These are phyloP conservation scores for Nemania abortiva DNA, from an alignment of 2,329 filamentous ascomycete species.

Conservation along the genomic window DNA sequence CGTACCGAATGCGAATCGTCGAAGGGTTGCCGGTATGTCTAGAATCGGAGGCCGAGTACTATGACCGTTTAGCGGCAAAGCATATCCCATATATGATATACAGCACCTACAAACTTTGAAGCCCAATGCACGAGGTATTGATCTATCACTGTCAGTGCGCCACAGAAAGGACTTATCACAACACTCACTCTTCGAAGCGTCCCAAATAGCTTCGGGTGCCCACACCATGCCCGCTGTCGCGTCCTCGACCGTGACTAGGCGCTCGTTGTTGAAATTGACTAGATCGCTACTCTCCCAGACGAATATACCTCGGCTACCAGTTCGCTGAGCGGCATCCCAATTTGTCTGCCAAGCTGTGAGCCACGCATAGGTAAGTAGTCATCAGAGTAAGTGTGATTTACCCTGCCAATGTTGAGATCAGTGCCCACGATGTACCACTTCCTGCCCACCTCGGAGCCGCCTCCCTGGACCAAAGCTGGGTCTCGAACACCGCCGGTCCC, in stretches of 20 bases:
- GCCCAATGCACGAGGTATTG: conserved; percentile 63
- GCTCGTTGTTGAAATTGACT: conserved; percentile 61
- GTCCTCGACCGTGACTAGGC: conserved; percentile 64
- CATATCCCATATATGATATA: neutral
- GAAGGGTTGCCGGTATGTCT: conserved; percentile 61
- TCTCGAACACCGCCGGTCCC: conserved; percentile 67
- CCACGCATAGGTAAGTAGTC: neutral
- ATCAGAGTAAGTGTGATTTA: conserved; percentile 32
- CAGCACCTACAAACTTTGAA: conserved; percentile 58
- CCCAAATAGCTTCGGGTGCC: conserved; percentile 68
- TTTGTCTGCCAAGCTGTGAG: conserved; percentile 55
- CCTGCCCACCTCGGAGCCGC: conserved; percentile 59
- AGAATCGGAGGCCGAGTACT: conserved; percentile 62
- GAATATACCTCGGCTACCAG: conserved; percentile 64
- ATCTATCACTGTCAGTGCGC: conserved; percentile 42
- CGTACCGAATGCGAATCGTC: conserved; percentile 63
- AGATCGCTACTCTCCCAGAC: conserved; percentile 67
- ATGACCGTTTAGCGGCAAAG: conserved; percentile 19
- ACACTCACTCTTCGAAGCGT: conserved; percentile 55
- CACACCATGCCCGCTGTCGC: conserved; percentile 69
- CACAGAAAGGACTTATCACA: neutral
- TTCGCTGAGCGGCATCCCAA: conserved; percentile 65
- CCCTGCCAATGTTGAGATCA: conserved; percentile 64
- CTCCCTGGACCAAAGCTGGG: conserved; percentile 62
- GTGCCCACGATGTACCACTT: conserved; percentile 70